Evolutionary conservation across 2,329 filamentous ascomycete genomes (phyloP).

Genomic region (Neurospora sp.): DNA sequence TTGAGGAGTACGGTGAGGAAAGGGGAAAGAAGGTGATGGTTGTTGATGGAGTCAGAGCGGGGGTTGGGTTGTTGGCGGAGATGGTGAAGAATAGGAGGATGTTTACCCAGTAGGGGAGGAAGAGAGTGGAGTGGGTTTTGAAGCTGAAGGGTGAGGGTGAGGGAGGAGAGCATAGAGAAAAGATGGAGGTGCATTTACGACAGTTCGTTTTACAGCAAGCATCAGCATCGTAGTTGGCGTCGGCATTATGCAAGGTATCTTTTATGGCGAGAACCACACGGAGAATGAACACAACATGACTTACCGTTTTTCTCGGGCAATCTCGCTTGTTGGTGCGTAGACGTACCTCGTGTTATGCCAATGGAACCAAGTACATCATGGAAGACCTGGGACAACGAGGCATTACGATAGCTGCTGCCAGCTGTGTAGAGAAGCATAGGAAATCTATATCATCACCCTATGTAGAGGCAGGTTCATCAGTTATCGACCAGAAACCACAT

Average conservation of each 20-base stretch:
- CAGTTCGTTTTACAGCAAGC: no score
- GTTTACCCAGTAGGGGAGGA: slow-evolving; percentile 19
- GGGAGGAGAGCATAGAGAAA: not conserved
- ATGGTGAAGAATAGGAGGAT: slow-evolving; percentile 33
- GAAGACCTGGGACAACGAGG: no score
- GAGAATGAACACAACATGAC: no score
- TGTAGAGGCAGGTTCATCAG: not conserved
- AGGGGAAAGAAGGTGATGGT: slow-evolving; percentile 51
- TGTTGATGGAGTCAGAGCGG: slow-evolving; percentile 71
- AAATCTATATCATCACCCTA: no score
- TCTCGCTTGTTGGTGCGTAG: no score
- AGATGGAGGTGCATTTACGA: not conserved
- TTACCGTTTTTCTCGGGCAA: no score
- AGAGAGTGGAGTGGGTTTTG: not conserved
- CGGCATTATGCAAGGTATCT: no score
- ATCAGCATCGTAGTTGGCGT: not conserved
- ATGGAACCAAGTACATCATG: no score
- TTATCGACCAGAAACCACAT: not conserved
- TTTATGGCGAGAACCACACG: no score
- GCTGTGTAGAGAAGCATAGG: no score
- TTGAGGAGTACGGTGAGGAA: slow-evolving; percentile 52
- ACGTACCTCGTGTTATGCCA: no score
- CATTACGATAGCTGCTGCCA: no score
- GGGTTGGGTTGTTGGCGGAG: slow-evolving; percentile 52
- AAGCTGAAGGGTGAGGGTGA: not conserved